These are phyloP conservation scores for Uronychia binucleata DNA, from an alignment of 73 alveolate genomes.

Conservation along the genomic window DNA sequence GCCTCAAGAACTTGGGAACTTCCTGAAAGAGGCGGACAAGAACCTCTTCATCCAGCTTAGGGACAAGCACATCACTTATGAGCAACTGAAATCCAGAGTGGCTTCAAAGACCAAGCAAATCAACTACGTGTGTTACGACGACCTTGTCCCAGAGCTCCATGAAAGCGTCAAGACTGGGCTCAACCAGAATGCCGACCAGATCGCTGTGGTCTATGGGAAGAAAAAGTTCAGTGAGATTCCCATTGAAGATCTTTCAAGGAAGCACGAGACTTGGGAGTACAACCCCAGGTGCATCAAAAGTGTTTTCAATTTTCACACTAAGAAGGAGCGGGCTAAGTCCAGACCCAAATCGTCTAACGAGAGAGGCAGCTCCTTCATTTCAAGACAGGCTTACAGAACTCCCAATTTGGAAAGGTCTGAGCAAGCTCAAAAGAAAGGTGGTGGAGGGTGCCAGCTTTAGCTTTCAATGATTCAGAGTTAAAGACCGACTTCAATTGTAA, in stretches of 20 bases:
- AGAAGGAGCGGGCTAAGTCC: too few species aligned
- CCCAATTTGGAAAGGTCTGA: too few species aligned
- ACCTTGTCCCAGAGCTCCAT: background rate
- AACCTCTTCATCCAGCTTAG: background rate
- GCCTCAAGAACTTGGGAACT: background rate
- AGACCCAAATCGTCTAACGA: too few species aligned
- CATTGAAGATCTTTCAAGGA: background rate
- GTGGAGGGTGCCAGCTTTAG: too few species aligned
- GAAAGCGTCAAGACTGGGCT: background rate
- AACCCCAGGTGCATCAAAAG: background rate
- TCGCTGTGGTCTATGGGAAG: background rate
- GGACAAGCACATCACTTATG: background rate
- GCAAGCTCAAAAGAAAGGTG: too few species aligned
- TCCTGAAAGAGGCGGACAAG: background rate
- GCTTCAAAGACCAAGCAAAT: background rate
- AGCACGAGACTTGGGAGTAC: background rate
- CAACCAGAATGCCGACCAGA: background rate
- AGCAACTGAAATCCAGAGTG: background rate
- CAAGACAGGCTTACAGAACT: too few species aligned
- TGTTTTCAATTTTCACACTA: background rate
- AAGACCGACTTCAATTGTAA: too few species aligned
- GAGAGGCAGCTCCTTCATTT: too few species aligned
- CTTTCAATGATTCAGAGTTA: too few species aligned
- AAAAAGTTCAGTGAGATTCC: background rate
- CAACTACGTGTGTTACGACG: background rate